Evolutionary conservation across 257 asterid genomes (phyloP).

Genomic region (Capsicum chinense): DNA sequence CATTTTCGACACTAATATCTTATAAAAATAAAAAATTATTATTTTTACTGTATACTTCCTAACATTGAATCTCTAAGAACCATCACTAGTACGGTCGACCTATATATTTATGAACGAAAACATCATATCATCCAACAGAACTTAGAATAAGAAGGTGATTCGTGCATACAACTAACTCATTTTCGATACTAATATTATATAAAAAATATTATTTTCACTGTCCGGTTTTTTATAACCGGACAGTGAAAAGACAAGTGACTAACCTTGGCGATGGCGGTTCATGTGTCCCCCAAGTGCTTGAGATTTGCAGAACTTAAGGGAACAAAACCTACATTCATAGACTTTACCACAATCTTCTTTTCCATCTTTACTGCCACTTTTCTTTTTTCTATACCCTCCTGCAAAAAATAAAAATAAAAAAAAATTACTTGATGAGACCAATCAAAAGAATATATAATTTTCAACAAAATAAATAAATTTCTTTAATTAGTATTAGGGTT

Average conservation of each 20-base stretch:
- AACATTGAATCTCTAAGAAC: no score
- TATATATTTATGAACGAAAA: not conserved
- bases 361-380: conserved; percentile 72
- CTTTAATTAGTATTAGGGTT: conserved; percentile 20
- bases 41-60: no score
- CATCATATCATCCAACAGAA: no score
- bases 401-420: conserved; percentile 38
- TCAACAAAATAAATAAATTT: not conserved
- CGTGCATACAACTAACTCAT: not conserved
- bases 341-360: conserved; percentile 70
- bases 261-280: conserved; percentile 99
- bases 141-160: no score
- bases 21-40: no score
- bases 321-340: conserved; percentile 96
- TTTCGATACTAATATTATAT: not conserved
- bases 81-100: no score
- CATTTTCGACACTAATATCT: no score
- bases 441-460: conserved; percentile 14
- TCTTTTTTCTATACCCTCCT: conserved; percentile 70
- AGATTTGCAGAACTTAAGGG: conserved; percentile 98
- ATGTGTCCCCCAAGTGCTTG: conserved; percentile 99
- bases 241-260: conserved; percentile 23
- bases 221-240: not conserved
- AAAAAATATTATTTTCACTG: not conserved
- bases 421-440: conserved; percentile 44